Conservation (phyloP, 768 basidiomycete genomes). For the Kwoniella sp. region DNA sequence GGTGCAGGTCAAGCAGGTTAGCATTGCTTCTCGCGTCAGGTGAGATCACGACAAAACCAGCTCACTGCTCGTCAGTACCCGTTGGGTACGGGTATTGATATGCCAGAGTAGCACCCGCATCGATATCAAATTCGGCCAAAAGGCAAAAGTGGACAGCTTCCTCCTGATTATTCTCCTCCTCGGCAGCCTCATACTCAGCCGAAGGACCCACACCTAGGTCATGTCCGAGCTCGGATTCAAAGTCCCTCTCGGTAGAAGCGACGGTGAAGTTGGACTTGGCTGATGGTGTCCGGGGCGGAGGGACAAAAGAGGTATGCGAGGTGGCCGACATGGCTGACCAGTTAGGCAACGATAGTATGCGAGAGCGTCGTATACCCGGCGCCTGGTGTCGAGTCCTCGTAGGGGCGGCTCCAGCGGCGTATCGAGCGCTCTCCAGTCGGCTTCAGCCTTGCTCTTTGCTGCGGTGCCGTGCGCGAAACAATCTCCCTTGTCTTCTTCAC, state of each 20-base stretch:
- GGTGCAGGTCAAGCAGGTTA: not conserved
- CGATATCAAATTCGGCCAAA: constrained; percentile 98
- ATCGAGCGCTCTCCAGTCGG: too few relatives aligned
- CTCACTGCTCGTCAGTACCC: constrained; percentile 89
- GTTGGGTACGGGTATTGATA: constrained; percentile 95
- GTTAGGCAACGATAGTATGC: too few relatives aligned
- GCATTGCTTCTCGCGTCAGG: constrained; percentile 3
- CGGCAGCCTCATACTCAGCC: constrained; percentile 1
- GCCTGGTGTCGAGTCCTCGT: too few relatives aligned
- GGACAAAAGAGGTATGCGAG: constrained; percentile 5
- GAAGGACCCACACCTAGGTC: constrained; percentile 1
- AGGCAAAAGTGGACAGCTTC: constrained; percentile 71
- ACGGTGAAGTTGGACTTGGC: constrained; percentile 12
- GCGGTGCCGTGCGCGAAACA: too few relatives aligned
- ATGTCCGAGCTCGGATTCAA: constrained; percentile 13
- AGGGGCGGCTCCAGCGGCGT: too few relatives aligned
- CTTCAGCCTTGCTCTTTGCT: too few relatives aligned
- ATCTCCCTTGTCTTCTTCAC: too few relatives aligned
- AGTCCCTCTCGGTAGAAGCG: constrained; percentile 15
- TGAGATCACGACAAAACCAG: constrained; percentile 3
- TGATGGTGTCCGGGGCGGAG: constrained; percentile 12
- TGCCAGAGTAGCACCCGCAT: constrained; percentile 83
- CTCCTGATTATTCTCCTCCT: constrained; percentile 18
- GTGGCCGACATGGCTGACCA: constrained; percentile 8
- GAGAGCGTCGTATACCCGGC: too few relatives aligned